A percentile compares a stretch with the other conserved stretches of the same genome.
These are phyloP conservation scores for Dovyalis caffra DNA, from an alignment of 345 rosid species.

Conservation along the genomic window DNA sequence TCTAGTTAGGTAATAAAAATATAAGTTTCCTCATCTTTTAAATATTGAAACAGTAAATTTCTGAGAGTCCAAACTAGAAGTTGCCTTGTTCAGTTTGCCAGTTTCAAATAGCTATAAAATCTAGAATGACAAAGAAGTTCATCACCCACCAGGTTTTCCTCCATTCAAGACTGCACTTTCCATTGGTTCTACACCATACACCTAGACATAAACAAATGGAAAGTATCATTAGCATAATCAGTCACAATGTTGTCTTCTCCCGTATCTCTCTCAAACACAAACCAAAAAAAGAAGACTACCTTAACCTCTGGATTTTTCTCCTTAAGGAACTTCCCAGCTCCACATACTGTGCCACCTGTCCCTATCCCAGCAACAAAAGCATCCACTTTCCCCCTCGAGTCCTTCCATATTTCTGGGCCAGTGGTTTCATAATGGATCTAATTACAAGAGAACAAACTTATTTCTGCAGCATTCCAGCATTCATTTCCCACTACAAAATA, in stretches of 20 bases:
- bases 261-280: background rate
- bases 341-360: constrained; percentile 27
- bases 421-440: constrained; percentile 31
- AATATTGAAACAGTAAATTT: too few species aligned
- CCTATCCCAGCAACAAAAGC: constrained; percentile 24
- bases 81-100: too few species aligned
- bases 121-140: too few species aligned
- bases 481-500: background rate
- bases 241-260: too few species aligned
- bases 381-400: constrained; percentile 20
- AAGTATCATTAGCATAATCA: background rate
- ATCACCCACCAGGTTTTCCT: too few species aligned
- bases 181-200: constrained; percentile 87
- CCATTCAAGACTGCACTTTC: too few species aligned
- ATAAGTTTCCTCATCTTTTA: too few species aligned
- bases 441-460: background rate
- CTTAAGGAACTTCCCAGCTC: constrained; percentile 27
- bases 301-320: constrained; percentile 23
- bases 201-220: constrained; percentile 36
- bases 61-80: too few species aligned
- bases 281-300: constrained; percentile 2
- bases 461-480: background rate
- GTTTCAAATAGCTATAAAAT: too few species aligned
- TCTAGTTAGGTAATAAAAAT: too few species aligned
- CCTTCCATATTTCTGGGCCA: constrained; percentile 29